Percentiles rank a stretch among this genome's conserved stretches.
These are phyloP conservation scores for Ceratocystis albifundus DNA, from an alignment of 2,329 filamentous ascomycete genomes.

Conservation along the genomic window DNA sequence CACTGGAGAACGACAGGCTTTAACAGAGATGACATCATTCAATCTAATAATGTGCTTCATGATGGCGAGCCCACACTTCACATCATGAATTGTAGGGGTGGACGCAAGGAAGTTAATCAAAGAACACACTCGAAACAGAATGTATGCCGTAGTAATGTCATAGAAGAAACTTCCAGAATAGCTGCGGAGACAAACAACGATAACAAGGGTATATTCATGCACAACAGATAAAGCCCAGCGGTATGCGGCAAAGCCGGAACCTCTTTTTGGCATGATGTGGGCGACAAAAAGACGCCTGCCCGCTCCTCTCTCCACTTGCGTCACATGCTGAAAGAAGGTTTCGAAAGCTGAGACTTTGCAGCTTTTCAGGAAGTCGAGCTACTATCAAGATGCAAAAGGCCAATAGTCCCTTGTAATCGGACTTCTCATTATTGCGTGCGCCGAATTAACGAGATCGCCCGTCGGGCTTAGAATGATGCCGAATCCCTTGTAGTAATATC, in stretches of 20 bases:
- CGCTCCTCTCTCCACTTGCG: neutral
- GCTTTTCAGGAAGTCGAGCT: neutral
- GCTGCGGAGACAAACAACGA: neutral
- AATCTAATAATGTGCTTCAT: too few relatives aligned
- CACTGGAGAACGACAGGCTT: too few relatives aligned
- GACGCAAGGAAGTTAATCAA: too few relatives aligned
- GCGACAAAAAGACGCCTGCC: neutral
- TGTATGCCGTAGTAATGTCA: too few relatives aligned
- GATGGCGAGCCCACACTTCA: too few relatives aligned
- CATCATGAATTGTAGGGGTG: too few relatives aligned
- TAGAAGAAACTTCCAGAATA: neutral
- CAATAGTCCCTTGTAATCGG: too few relatives aligned
- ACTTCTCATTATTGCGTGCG: neutral
- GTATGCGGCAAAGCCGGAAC: neutral
- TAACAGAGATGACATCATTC: too few relatives aligned
- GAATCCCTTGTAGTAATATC: neutral
- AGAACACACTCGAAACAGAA: too few relatives aligned
- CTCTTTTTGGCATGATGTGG: neutral
- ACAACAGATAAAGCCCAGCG: too few relatives aligned
- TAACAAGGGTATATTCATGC: neutral
- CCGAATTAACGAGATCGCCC: neutral
- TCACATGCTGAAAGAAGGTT: constrained; percentile 10
- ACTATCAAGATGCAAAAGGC: neutral
- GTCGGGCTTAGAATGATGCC: neutral
- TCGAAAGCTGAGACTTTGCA: neutral